Percentiles rank a stretch among this genome's conserved stretches.
These are phyloP conservation scores for Aspergillus panamensis DNA, from an alignment of 495 filamentous ascomycete species.

Conservation along the genomic window DNA sequence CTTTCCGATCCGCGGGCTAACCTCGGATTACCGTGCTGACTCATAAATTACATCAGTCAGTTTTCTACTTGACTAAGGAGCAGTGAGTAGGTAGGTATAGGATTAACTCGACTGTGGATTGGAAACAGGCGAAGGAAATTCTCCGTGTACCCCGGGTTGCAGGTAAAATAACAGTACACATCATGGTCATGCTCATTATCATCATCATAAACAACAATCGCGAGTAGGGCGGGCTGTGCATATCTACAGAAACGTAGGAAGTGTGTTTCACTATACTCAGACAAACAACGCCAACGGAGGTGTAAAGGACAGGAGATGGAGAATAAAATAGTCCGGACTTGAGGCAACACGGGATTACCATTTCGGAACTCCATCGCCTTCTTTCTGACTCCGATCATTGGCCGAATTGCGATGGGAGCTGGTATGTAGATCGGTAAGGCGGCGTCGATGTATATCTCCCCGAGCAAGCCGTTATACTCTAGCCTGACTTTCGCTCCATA, in stretches of 20 bases:
- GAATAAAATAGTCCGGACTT: neutral
- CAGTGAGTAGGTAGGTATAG: no score
- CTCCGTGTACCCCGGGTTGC: neutral
- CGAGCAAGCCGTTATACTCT: neutral
- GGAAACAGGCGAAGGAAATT: neutral
- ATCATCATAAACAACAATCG: conserved; percentile 1
- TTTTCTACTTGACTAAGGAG: neutral
- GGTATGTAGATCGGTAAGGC: neutral
- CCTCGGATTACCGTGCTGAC: conserved; percentile 1
- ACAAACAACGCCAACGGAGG: neutral
- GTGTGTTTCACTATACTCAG: neutral
- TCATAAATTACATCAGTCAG: neutral
- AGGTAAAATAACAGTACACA: neutral
- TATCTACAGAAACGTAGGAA: conserved; percentile 1
- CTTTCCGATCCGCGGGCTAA: conserved; percentile 16
- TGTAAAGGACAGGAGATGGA: neutral
- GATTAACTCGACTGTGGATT: neutral
- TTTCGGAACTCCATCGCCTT: no score
- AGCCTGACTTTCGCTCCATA: neutral
- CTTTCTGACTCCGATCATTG: neutral
- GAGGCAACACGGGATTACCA: no score
- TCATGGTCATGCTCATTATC: conserved; percentile 10
- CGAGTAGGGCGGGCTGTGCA: neutral
- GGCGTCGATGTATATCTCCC: neutral
- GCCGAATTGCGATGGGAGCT: neutral